A percentile compares a stretch with the other conserved stretches of the same genome.
phyloP scores from a whole-genome alignment of 2,329 filamentous ascomycete genomes.

The Aspergillus sclerotialis region DNA sequence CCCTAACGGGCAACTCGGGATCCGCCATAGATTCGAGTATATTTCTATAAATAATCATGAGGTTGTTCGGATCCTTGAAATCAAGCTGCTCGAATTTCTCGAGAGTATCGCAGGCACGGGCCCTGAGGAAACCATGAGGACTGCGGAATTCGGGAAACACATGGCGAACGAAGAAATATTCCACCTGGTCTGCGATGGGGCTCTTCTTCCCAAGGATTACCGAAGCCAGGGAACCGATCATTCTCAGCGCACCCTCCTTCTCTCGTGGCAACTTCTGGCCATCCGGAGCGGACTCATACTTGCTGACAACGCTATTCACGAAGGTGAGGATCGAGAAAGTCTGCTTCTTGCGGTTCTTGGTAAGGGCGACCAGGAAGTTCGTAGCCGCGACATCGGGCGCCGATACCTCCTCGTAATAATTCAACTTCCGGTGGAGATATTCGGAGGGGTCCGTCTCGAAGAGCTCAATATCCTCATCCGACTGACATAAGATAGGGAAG shows the following conservation, averaged over 20 bases:
- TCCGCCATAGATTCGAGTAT: conserved; percentile 97
- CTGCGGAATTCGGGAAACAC: conserved; percentile 98
- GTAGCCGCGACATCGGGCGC: conserved; percentile 92
- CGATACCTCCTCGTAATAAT: conserved; percentile 95
- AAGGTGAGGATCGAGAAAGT: conserved; percentile 92
- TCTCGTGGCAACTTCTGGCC: conserved; percentile 89
- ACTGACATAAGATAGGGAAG: conserved; percentile 90
- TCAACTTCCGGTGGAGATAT: conserved; percentile 93
- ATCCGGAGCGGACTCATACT: conserved; percentile 77
- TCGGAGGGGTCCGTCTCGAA: conserved; percentile 94
- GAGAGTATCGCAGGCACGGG: conserved; percentile 90
- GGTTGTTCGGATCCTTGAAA: conserved; percentile 93
- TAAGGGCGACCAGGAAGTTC: conserved; percentile 91
- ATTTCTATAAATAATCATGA: conserved; percentile 92
- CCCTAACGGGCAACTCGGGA: conserved; percentile 82
- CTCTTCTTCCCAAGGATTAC: conserved; percentile 98
- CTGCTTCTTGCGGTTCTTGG: conserved; percentile 90
- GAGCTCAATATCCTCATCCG: conserved; percentile 83
- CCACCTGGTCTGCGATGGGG: conserved; percentile 92
- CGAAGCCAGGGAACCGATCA: conserved; percentile 91
- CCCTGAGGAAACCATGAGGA: conserved; percentile 82
- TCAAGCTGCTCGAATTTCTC: conserved; percentile 97
- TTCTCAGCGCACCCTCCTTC: conserved; percentile 92
- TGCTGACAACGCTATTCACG: conserved; percentile 89
- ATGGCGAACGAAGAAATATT: conserved; percentile 97